A percentile compares a stretch with the other conserved stretches of the same genome.
Conservation (phyloP, 2,329 filamentous ascomycete genomes). For the Diaporthe sp. region DNA sequence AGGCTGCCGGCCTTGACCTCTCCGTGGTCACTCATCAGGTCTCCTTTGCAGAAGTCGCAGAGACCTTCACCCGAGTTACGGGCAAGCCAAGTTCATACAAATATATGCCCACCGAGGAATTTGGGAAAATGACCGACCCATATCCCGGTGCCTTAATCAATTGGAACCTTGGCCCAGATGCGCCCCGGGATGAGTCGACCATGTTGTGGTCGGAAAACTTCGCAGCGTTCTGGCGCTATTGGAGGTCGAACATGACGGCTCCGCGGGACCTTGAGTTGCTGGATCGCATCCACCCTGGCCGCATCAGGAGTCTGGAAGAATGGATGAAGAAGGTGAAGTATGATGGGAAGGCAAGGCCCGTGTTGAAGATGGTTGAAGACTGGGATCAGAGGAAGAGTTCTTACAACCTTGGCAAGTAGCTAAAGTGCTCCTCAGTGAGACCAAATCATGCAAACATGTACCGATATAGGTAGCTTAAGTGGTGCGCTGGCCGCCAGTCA, state of each 20-base stretch:
- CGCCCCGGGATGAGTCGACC: constrained; percentile 35
- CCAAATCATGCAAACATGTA: too few relatives aligned
- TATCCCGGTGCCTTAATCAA: constrained; percentile 35
- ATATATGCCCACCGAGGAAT: neutral
- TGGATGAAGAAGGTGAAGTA: neutral
- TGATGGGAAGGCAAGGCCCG: neutral
- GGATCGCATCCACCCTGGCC: constrained; percentile 37
- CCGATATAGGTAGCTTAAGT: too few relatives aligned
- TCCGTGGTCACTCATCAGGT: constrained; percentile 40
- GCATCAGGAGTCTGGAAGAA: neutral
- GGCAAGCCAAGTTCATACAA: neutral
- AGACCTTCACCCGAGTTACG: neutral
- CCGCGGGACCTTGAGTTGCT: constrained; percentile 29
- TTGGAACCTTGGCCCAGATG: constrained; percentile 31
- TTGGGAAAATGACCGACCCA: constrained; percentile 21
- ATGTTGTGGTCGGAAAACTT: constrained; percentile 27
- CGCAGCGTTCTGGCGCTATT: constrained; percentile 35
- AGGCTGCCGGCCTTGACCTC: constrained; percentile 39
- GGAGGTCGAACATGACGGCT: constrained; percentile 33
- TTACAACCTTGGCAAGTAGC: neutral
- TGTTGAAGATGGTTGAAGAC: constrained; percentile 6
- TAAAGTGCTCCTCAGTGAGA: too few relatives aligned
- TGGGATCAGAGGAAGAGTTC: neutral
- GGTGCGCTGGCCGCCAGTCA: too few relatives aligned
- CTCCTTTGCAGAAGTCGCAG: constrained; percentile 23